phyloP scores from a whole-genome alignment of 306 rosid species.

The Neltuma alba region DNA sequence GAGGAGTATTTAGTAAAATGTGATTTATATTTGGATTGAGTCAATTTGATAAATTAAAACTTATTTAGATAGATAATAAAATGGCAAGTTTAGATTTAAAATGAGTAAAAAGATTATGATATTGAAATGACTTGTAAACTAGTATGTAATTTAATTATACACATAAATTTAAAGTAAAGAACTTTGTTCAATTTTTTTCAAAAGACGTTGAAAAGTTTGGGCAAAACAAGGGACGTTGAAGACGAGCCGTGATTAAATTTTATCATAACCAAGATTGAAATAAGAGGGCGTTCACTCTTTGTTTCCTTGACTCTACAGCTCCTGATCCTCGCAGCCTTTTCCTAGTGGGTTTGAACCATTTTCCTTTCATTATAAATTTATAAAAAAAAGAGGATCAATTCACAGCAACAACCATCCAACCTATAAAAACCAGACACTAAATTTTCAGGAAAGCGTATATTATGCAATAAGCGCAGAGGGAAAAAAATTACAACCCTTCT shows the following conservation, averaged over 20 bases:
- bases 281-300: not conserved
- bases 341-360: not conserved
- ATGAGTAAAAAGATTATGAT: no score
- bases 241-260: not conserved
- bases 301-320: not conserved
- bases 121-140: no score
- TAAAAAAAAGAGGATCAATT: not conserved
- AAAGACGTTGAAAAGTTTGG: not conserved
- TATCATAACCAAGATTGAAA: not conserved
- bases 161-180: not conserved
- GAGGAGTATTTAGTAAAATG: no score
- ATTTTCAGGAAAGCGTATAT: slow-evolving; percentile 14
- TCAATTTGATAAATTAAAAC: no score
- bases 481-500: slow-evolving; percentile 20
- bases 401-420: not conserved
- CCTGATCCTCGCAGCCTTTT: not conserved
- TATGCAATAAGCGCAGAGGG: slow-evolving; percentile 24
- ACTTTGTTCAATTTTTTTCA: not conserved
- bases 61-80: no score
- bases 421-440: not conserved
- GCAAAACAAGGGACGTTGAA: not conserved
- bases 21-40: no score
- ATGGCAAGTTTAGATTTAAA: no score
- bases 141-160: no score
- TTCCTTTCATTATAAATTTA: not conserved